Base-by-base conservation (phyloP, 352 stramenopile genomes). In the Phytopythium montanum region DNA sequence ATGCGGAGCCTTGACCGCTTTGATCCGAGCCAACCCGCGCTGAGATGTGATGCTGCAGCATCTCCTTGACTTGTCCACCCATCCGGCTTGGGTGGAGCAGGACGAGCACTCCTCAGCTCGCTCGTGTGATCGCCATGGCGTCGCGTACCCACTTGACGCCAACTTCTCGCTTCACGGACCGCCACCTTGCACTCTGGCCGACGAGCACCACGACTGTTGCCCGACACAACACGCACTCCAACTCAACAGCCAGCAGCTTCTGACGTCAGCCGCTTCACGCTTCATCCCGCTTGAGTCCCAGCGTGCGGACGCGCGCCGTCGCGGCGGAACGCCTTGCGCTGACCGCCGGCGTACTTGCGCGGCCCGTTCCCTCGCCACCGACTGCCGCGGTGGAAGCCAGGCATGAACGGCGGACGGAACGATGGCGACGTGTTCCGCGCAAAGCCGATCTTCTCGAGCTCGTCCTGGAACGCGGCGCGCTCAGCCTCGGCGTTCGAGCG, bases 381-480 rank as follows among this genome's bases (percentile, higher is more conserved):
- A 29, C 81, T 72, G 26, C 69, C 75, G 38, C 73, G 71, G 23
- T 66, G 73, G 57, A 79, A 85, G 31, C 69, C 75, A 39, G 70
- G 76, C 25, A 69, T 64, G 54, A 77, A 81, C 36, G 72, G 56
- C 14, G 76, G 73, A 3, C 69, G 76, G 52, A 83, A 83, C 4
- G 66, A 77, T 33, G 71, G 68, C 31, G 73, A 71, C 29, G 79
- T 76, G 60, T 62, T 76, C 56, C 83, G 62, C 51, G 77, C 70
- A 26, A 76, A 86, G 14, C 75, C 75, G 57, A 82, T 79, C 21
- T 64, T 70, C 49, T 90, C 79, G 50, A 92, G 72, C 54, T 87
- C 78, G 62, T 75, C 59, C 13, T 77, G 79, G 66, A 87, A 89
- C 54, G 87, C 73, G 1, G 66, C 64, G 23, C 83, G 83, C 46